Percentiles rank a stretch among this genome's conserved stretches.
These are phyloP conservation scores for Metschnikowia henanensis DNA, from an alignment of 805 yeast species.

Conservation along the genomic window DNA sequence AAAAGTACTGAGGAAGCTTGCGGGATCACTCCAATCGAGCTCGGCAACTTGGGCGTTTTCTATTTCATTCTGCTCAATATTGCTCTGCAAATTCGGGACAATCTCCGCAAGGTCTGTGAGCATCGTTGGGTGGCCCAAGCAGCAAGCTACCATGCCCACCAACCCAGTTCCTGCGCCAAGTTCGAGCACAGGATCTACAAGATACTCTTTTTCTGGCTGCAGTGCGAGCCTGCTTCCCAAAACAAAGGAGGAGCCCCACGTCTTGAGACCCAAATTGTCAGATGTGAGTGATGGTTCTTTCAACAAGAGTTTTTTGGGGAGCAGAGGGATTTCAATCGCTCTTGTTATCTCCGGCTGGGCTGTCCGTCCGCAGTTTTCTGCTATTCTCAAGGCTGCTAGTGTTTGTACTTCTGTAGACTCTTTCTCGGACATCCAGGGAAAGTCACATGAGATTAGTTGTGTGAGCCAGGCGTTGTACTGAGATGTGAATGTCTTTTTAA, in stretches of 20 bases:
- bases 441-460: slow-evolving; percentile 45
- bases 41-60: slow-evolving; percentile 41
- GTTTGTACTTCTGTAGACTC: slow-evolving; percentile 46
- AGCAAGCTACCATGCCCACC: slow-evolving; percentile 69
- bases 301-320: slow-evolving; percentile 33
- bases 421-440: slow-evolving; percentile 45
- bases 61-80: slow-evolving; percentile 52
- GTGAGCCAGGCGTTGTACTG: slow-evolving; percentile 51
- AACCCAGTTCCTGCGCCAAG: slow-evolving; percentile 97
- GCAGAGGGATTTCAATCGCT: slow-evolving; percentile 39
- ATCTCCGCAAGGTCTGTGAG: slow-evolving; percentile 84
- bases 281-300: slow-evolving; percentile 84
- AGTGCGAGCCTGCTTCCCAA: slow-evolving; percentile 52
- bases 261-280: slow-evolving; percentile 87
- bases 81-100: slow-evolving; percentile 61
- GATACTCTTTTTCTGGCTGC: slow-evolving; percentile 13
- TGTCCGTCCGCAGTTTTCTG: slow-evolving; percentile 83
- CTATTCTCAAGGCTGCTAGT: slow-evolving; percentile 61
- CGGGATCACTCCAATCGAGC: slow-evolving; percentile 79
- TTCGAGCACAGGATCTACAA: slow-evolving; percentile 51
- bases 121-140: slow-evolving; percentile 48
- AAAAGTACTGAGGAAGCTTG: slow-evolving; percentile 26
- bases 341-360: slow-evolving; percentile 75
- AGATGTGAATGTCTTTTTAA: slow-evolving; percentile 28
- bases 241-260: slow-evolving; percentile 92